A percentile compares a stretch with the other conserved stretches of the same genome.
Evolutionary conservation across 2,329 filamentous ascomycete genomes (phyloP).

Genomic region (Diaporthe sp.): DNA sequence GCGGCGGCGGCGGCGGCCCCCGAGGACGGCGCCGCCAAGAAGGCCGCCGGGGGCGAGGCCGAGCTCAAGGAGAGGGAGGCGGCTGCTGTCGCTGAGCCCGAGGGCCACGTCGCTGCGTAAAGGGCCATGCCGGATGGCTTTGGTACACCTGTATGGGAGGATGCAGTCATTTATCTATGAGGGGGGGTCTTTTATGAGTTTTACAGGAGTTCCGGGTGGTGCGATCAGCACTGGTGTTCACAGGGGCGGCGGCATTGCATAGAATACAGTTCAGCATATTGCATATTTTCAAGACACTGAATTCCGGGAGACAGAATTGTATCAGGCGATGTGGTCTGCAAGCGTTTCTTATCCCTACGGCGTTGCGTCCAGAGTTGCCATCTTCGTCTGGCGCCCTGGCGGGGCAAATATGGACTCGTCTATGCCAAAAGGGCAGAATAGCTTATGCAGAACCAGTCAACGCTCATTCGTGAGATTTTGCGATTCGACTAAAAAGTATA

Average conservation of each 20-base stretch:
- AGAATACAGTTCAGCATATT: slow-evolving; percentile 2
- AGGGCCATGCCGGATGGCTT: no score
- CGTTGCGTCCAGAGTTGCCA: not conserved
- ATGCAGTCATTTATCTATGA: not conserved
- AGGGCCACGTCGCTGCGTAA: not conserved
- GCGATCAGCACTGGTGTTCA: slow-evolving; percentile 20
- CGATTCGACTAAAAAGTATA: not conserved
- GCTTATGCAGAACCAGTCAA: no score
- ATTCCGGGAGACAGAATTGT: not conserved
- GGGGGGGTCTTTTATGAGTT: not conserved
- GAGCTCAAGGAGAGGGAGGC: slow-evolving; percentile 39
- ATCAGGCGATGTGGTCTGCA: not conserved
- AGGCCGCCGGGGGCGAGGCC: slow-evolving; percentile 41
- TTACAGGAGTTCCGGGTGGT: slow-evolving; percentile 11
- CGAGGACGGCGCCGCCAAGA: slow-evolving; percentile 43
- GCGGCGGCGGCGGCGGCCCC: slow-evolving; percentile 44
- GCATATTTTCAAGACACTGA: not conserved
- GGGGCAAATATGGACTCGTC: not conserved
- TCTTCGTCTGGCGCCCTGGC: not conserved
- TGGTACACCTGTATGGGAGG: slow-evolving; percentile 38
- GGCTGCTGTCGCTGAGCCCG: slow-evolving; percentile 35
- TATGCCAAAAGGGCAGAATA: no score
- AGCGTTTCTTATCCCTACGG: not conserved
- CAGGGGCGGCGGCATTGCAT: slow-evolving; percentile 16
- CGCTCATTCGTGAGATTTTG: not conserved